A percentile compares a stretch with the other conserved stretches of the same genome.
These are phyloP conservation scores for Penicillium sclerotiorum DNA, from an alignment of 2,329 filamentous ascomycete genomes.

Conservation along the genomic window DNA sequence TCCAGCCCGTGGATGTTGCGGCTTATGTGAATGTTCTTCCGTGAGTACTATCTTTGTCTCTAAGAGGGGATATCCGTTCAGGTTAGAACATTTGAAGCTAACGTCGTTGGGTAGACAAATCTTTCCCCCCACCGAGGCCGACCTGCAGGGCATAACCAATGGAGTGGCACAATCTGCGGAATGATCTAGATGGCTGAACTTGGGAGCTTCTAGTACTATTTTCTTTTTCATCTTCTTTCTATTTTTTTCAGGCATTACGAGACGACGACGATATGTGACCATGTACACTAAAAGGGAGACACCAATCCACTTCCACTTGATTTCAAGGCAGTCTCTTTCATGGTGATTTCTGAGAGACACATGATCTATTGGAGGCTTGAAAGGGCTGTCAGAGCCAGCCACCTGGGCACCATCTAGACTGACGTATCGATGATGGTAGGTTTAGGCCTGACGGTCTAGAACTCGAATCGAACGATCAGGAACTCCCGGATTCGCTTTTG, in stretches of 20 bases:
- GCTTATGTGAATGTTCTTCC: constrained; percentile 73
- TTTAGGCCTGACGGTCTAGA: too few relatives aligned
- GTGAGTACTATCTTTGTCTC: constrained; percentile 60
- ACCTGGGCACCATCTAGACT: too few relatives aligned
- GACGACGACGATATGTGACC: constrained; percentile 6
- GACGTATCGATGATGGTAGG: too few relatives aligned
- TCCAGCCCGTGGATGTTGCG: constrained; percentile 73
- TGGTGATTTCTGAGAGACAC: too few relatives aligned
- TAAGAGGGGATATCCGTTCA: too few relatives aligned
- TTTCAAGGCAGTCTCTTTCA: too few relatives aligned
- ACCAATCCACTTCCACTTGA: neutral
- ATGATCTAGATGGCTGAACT: constrained; percentile 25
- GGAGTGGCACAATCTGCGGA: too few relatives aligned
- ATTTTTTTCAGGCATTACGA: neutral
- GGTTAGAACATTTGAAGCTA: too few relatives aligned
- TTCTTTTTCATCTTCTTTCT: neutral
- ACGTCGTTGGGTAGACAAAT: neutral
- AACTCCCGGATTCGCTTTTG: too few relatives aligned
- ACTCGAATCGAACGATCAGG: too few relatives aligned
- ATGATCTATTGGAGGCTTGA: too few relatives aligned
- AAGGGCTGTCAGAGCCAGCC: too few relatives aligned
- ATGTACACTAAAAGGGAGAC: constrained; percentile 4
- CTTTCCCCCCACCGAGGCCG: constrained; percentile 46
- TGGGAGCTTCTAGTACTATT: neutral
- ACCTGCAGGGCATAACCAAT: constrained; percentile 5